Evolutionary conservation across 2,329 filamentous ascomycete species (phyloP), one percentile per base, ranked within the genome.

Genomic region (Orbilia quercus): DNA sequence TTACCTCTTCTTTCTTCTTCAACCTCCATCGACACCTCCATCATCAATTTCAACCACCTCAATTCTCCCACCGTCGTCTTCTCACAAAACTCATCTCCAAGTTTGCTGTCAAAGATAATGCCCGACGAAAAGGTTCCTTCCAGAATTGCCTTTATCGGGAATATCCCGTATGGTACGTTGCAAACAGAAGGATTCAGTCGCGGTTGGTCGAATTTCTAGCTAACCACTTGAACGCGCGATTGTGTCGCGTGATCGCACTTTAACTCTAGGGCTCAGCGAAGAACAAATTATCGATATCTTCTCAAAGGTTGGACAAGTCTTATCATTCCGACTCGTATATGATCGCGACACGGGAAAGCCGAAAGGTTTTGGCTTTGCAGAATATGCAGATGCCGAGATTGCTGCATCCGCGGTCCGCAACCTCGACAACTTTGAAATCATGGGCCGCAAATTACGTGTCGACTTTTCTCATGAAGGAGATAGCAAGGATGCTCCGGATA

Each of bases 401-500:
- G 88, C 88, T 23, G 87, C 88, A 62, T 88, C 87, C 2, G 88
- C 88, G 0, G 88, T 90, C 54, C 86, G 88, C 74, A 90, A 90
- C 78, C 81, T 90, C 76, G 89, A 90, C 80, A 87, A 89, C 79
- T 85, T 87, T 79, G 87, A 90, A 78, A 83, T 90, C 75, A 88
- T 89, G 83, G 87, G 88, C 11, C 84, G 88, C 72, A 89, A 89
- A 78, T 83, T 90, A 75, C 83, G 88, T 53, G 88, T 90, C 34
- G 88, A 90, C 80, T 90, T 87, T 82, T 88, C 87, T 51, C 89
- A 90, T 79, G 88, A 89, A 79, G 89, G 88, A 75, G 86, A 87
- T 28, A 53, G n/a, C 75, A 87, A 86, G 67, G 84, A 85, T 70
- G 82, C 83, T 16, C 82, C 83, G 7, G 79, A 81, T 66, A 78